Evolutionary conservation across 495 filamentous ascomycete species (phyloP).

Genomic region (Penicillium coprophilum): DNA sequence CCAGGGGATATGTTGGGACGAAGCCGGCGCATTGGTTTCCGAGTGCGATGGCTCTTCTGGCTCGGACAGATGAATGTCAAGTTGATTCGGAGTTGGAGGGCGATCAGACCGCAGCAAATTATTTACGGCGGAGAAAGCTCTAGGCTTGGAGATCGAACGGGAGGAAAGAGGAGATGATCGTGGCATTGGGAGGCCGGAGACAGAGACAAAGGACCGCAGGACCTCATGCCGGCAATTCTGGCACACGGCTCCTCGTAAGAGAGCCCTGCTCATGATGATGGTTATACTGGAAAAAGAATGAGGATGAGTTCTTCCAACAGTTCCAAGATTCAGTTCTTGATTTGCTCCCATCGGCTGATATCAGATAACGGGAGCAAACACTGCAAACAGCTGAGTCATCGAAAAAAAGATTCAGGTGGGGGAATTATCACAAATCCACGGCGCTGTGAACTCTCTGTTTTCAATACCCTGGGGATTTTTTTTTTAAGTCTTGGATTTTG

Average conservation of each 20-base stretch:
- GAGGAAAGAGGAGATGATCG: conserved; percentile 18
- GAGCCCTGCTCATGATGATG: conserved; percentile 32
- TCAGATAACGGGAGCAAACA: conserved; percentile 27
- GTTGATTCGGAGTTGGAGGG: conserved; percentile 18
- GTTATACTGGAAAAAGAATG: conserved; percentile 8
- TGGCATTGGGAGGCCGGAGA: conserved; percentile 24
- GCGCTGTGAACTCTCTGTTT: conserved; percentile 9
- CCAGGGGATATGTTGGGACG: conserved; percentile 62
- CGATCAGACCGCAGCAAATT: conserved; percentile 25
- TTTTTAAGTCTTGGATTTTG: conserved; percentile 11
- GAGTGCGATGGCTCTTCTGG: conserved; percentile 9
- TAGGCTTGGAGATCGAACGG: conserved; percentile 20
- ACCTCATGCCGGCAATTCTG: conserved; percentile 31
- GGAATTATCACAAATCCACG: conserved; percentile 29
- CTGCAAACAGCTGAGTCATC: conserved; percentile 33
- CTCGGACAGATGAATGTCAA: conserved; percentile 19
- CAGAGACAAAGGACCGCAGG: conserved; percentile 27
- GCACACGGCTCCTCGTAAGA: conserved; percentile 31
- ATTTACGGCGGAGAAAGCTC: conserved; percentile 29
- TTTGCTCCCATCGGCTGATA: not conserved
- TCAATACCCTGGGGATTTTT: conserved; percentile 1
- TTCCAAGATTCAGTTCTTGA: not conserved
- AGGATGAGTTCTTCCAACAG: not conserved
- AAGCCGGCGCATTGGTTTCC: conserved; percentile 7
- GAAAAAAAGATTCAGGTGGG: conserved; percentile 26